Evolutionary conservation across 2,329 filamentous ascomycete species (phyloP), one percentile per base, ranked within the genome.

Genomic region (Ascochyta fabae): DNA sequence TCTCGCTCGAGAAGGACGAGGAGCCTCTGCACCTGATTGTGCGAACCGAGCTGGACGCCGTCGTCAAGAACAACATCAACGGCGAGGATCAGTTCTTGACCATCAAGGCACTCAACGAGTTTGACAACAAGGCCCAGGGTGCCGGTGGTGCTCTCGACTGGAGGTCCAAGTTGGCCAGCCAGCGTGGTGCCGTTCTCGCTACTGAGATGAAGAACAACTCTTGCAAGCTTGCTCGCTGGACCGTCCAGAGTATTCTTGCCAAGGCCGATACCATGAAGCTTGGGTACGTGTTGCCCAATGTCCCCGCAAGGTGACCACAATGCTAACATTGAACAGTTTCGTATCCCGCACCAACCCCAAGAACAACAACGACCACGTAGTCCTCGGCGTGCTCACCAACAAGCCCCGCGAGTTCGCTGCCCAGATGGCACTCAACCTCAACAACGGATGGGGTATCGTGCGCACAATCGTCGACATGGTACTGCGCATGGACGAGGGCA

Each of bases 201-300:
- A 99, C 95, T 12, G 95, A 99, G 83, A 99, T 99, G 95, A 99
- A 99, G 91, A 99, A 99, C 87, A 99, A 99, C 86, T 92, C 88
- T 74, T 96, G 92, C 89, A 99, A 99, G 84, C 88, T 99, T 61
- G 95, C 95, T 55, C 85, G 95, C 76, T 99, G 95, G 95, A 96
- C 95, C 29, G 92, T 94, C 39, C 95, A 99, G 83, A 91, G 90
- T 73, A 97, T 99, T 73, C 86, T 99, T 55, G 93, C 94, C 76
- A 93, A 93, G 81, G 93, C 95, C n/a, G 95, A 99, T 75, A 84
- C 92, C 65, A 97, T 99, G 92, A 99, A 98, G 84, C 88, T 99
- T 77, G 95, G 92, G 90, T 93, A 83, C 64, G 88, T 83, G 38
- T 59, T 61, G 19, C 52, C 36, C 26, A 31, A 31, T 40, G 43